These are phyloP conservation scores for Xylariaceae sp. DNA, from an alignment of 2,329 filamentous ascomycete species.

Conservation along the genomic window DNA sequence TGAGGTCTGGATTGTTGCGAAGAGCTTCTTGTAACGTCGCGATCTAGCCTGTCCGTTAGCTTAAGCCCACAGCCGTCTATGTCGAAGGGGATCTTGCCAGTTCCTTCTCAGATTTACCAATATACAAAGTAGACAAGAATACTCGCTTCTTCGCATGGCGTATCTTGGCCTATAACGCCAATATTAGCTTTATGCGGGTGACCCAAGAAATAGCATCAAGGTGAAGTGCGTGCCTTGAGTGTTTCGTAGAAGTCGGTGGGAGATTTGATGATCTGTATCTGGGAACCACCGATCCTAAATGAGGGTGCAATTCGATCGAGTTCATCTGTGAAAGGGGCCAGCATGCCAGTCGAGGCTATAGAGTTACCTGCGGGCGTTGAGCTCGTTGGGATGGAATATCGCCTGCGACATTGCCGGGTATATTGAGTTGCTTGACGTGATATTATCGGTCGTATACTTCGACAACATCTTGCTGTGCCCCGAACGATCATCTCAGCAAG, in stretches of 20 bases:
- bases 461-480: slow-evolving; percentile 37
- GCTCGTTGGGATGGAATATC: slow-evolving; percentile 48
- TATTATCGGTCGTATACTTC: slow-evolving; percentile 35
- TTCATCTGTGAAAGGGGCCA: slow-evolving; percentile 68
- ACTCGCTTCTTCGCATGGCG: slow-evolving; percentile 77
- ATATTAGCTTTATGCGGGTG: slow-evolving; percentile 7
- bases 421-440: slow-evolving; percentile 29
- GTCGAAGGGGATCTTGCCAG: slow-evolving; percentile 56
- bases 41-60: slow-evolving; percentile 57
- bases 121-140: slow-evolving; percentile 95
- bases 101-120: slow-evolving; percentile 91
- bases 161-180: slow-evolving; percentile 71
- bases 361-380: slow-evolving; percentile 34
- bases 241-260: slow-evolving; percentile 91
- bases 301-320: slow-evolving; percentile 89
- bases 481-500: slow-evolving; percentile 38
- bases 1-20: slow-evolving; percentile 73
- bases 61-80: slow-evolving; percentile 6
- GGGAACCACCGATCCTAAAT: slow-evolving; percentile 81
- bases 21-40: slow-evolving; percentile 78
- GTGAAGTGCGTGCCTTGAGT: slow-evolving; percentile 70
- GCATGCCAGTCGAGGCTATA: slow-evolving; percentile 46
- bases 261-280: slow-evolving; percentile 78
- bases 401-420: slow-evolving; percentile 46
- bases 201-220: slow-evolving; percentile 5